phyloP scores from a whole-genome alignment of 2,329 filamentous ascomycete species.

The Penicillium rolfsii region DNA sequence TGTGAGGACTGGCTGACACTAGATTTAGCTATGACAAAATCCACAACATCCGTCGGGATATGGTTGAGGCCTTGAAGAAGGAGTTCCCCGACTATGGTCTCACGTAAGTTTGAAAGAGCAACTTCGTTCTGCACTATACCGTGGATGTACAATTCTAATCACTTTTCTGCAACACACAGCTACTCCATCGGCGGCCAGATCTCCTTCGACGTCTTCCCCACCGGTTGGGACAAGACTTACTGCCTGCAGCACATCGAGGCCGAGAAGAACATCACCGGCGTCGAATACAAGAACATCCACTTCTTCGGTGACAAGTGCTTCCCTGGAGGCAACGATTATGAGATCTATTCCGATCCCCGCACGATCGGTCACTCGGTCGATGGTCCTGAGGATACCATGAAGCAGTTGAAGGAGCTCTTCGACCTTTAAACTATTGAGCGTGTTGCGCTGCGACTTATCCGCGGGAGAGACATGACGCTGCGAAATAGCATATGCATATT shows the following conservation, averaged over 20 bases:
- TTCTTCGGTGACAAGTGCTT: slow-evolving; percentile 98
- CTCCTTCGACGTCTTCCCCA: slow-evolving; percentile 97
- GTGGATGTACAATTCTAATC: slow-evolving; percentile 13
- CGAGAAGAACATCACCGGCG: slow-evolving; percentile 68
- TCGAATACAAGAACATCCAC: slow-evolving; percentile 81
- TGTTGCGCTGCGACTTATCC: neutral
- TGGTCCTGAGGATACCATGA: slow-evolving; percentile 79
- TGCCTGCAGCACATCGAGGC: slow-evolving; percentile 84
- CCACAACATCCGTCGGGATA: slow-evolving; percentile 73
- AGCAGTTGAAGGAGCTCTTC: slow-evolving; percentile 79
- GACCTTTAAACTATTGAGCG: slow-evolving; percentile 53
- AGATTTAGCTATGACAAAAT: slow-evolving; percentile 69
- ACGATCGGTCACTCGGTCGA: slow-evolving; percentile 84
- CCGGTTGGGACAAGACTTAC: slow-evolving; percentile 98
- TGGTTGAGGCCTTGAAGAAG: slow-evolving; percentile 77
- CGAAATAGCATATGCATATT: slow-evolving; percentile 24
- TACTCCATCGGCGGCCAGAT: slow-evolving; percentile 97
- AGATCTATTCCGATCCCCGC: slow-evolving; percentile 82
- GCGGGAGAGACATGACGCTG: slow-evolving; percentile 15
- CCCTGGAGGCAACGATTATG: slow-evolving; percentile 90
- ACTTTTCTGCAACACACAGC: slow-evolving; percentile 46
- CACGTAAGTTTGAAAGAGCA: slow-evolving; percentile 63
- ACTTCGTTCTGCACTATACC: neutral
- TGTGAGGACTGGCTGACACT: slow-evolving; percentile 18
- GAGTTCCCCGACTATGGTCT: slow-evolving; percentile 81